A percentile compares a stretch with the other conserved stretches of the same genome.
These are phyloP conservation scores for Vitis vinifera DNA, from an alignment of 164 flowering plant species.

Conservation along the genomic window ASM3070453v1 NC_081822.1:9639001-9639500, in stretches of 20 bases:
- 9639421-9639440: conserved; percentile 49
- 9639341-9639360: conserved; percentile 24
- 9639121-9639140: neutral
- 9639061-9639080: too few species aligned
- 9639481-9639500: conserved; percentile 16
- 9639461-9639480: conserved; percentile 31
- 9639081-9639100: too few species aligned
- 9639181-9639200: neutral
- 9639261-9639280: conserved; percentile 34
- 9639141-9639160: neutral
- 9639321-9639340: conserved; percentile 37
- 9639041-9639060: too few species aligned
- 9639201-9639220: neutral
- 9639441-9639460: conserved; percentile 33
- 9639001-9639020: neutral
- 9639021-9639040: too few species aligned
- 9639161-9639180: neutral
- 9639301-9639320: conserved; percentile 39
- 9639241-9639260: conserved; percentile 36
- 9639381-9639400: conserved; percentile 44
- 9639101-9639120: too few species aligned
- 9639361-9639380: conserved; percentile 57
- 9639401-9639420: conserved; percentile 39
- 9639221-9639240: conserved; percentile 31
- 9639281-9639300: conserved; percentile 31